Evolutionary conservation across 148 eudicot genomes (phyloP), one percentile per base, ranked within the genome.

Genomic region (Rhododendron kiyosumense): DNA sequence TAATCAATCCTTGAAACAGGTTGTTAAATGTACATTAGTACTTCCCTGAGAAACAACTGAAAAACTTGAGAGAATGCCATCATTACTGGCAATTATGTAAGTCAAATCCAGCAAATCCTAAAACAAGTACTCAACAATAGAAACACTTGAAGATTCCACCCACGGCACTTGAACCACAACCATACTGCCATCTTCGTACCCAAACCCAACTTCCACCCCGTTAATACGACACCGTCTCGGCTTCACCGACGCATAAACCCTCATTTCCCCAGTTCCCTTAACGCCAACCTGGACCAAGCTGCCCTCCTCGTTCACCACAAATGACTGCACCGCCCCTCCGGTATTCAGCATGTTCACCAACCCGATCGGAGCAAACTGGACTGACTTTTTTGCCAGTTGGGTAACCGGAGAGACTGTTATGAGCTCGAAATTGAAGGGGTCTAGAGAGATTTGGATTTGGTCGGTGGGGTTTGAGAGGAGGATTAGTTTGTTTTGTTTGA

Each of bases 381-480:
- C 82, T 1, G 85, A 76, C 20, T 81, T 84, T 73, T 84, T 82
- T 2, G 89, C 89, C 59, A 92, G 74, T 1, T 3, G 51, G 17
- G 85, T 82, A 20, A 94, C 90, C 0, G 99, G 99, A 51, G 96
- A 91, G 26, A 95, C 96, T 0, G 94, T 89, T 7, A 95, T 86
- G 85, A 96, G 97, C 91, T 96, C 99, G 36, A 93, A 96, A 41
- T 84, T 86, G 81, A 96, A 96, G 12, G 98, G 95, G 20, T 95
- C 97, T 0, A 96, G 94, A 0, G 97, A 73, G 3, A 94, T 63
- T 24, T 92, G 91, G 20, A 94, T 73, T 51, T 38, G 76, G 59
- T 92, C 93, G 0, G 90, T 61, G 73, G 89, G 90, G 79, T 92
- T 90, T 1, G 93, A 84, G 32, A 96, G 89, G 51, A 90, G 57